Base-by-base conservation (phyloP, 1,139 yeast species). In the Scheffersomyces illinoinensis region DNA sequence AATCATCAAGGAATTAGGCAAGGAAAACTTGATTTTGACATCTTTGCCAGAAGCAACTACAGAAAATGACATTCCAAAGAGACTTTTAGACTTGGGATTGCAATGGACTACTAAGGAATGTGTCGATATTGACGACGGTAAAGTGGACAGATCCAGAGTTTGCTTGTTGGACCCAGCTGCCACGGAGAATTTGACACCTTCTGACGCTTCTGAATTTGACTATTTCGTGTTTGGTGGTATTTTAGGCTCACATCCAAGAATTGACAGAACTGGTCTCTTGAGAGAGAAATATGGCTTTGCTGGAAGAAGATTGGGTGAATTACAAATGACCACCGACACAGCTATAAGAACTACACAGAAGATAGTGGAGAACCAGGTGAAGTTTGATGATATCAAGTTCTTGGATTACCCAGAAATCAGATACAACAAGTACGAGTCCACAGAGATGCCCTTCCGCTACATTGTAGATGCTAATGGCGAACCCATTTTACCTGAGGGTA, bases 261-360 rank as follows among this genome's bases (percentile, higher is more conserved):
- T 97, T 66, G 98, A 95, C 71, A 87, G 98, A 73, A 95, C 99
- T 2, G 96, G 95, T 1, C 93, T 93, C 66, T 82, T 95, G 62
- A 84, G 97, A 69, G 75, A 74, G 51, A 90, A 90, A 68, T 88
- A 93, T 67, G 97, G 92, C 0, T 89, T 92, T 67, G 86, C 84
- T 2, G 97, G 98, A 17, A 87, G 95, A 74, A 84, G 97, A 71
- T 79, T 95, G 58, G 98, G 97, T 0, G 85, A 81, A 57, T 84
- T 90, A 65, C 99, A 95, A 71, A 93, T 95, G 98, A 92, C 98
- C 26, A 95, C 99, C 0, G 99, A 95, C 69, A 93, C 98, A 2
- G 98, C 98, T 0, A 90, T 95, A 48, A 85, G 99, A 74, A 91
- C 96, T 39, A 91, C 98, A 0, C 93, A 91, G 68, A 72, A 84